Base-by-base conservation (phyloP, 2,329 filamentous ascomycete species). In the Aspergillus hortae region DNA sequence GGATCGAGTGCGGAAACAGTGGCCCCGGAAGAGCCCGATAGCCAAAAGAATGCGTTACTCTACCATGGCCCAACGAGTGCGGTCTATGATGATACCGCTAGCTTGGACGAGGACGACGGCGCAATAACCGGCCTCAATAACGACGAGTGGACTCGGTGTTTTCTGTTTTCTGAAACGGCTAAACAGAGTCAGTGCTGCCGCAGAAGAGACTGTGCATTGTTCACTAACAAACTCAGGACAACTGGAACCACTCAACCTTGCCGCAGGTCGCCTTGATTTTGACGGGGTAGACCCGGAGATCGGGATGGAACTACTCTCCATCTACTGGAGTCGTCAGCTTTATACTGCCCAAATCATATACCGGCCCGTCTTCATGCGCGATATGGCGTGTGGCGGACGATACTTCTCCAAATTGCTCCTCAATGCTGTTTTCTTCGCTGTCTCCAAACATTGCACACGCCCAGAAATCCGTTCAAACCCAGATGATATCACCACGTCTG, bases 311-410 rank as follows among this genome's bases (percentile, higher is more conserved):
- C 61, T 83, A 4, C 65, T 82, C 0, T 70, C 71, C 2, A 61
- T 82, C 0, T 76, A 81, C 49, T 81, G 78, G 77, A 81, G 78
- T 57, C 74, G 79, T 4, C 78, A 81, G 53, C 78, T 80, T 52
- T 73, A 78, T 48, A 72, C 77, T 5, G 71, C 72, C 48, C 56
- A 77, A 1, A 67, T 81, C 41, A 77, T 75, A 1, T 81, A 83
- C 60, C 75, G 80, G 0, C 76, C 80, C 0, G 75, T 73, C 0
- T 80, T 83, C 44, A 80, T 80, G 76, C 61, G 75, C 2, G 75
- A 77, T 45, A 74, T 79, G 75, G 75, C 52, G 17, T 48, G 43
- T 33, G 43, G 27, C 1, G 80, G 80, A 0, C 76, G 75, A 0
- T 80, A 80, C 56, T 81, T 79, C 54, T 80, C 77, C 1, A 76